Evolutionary conservation across 2,329 filamentous ascomycete genomes (phyloP).

Genomic region (Calonectria pseudoreteaudii): DNA sequence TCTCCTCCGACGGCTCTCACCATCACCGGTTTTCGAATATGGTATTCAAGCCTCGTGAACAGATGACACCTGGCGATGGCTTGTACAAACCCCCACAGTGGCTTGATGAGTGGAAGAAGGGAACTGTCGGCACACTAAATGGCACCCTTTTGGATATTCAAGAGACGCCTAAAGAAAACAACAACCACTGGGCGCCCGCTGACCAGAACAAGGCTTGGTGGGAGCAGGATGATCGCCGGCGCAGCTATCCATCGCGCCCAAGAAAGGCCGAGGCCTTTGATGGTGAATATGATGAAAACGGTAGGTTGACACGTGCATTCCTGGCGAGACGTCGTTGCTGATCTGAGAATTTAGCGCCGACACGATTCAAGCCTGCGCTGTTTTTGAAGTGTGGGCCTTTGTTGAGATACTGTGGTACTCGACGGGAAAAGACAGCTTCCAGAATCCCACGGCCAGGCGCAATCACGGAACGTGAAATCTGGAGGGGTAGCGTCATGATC

Average conservation of each 20-base stretch:
- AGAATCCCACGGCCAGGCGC: constrained; percentile 41
- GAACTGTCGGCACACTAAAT: constrained; percentile 70
- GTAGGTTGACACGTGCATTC: constrained; percentile 49
- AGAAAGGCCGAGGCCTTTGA: constrained; percentile 73
- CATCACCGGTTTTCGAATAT: constrained; percentile 55
- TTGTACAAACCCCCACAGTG: constrained; percentile 70
- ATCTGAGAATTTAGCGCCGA: constrained; percentile 59
- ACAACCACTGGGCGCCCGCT: constrained; percentile 43
- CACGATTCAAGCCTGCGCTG: constrained; percentile 84
- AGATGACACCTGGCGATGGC: constrained; percentile 61
- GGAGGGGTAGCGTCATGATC: constrained; percentile 96
- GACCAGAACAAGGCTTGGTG: constrained; percentile 78
- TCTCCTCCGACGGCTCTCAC: constrained; percentile 46
- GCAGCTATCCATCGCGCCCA: constrained; percentile 59
- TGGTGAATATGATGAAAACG: constrained; percentile 74
- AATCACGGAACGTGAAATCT: constrained; percentile 76
- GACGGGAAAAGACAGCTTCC: constrained; percentile 66
- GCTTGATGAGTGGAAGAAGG: constrained; percentile 80
- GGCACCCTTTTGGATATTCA: constrained; percentile 71
- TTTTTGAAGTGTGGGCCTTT: constrained; percentile 92
- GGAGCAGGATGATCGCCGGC: constrained; percentile 69
- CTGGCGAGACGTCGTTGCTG: constrained; percentile 18
- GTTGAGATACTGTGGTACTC: constrained; percentile 88
- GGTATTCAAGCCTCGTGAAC: constrained; percentile 56
- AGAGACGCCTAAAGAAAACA: constrained; percentile 53